These are phyloP conservation scores for Yamadazyma sp. DNA, from an alignment of 1,139 yeast genomes.

Conservation along the genomic window DNA sequence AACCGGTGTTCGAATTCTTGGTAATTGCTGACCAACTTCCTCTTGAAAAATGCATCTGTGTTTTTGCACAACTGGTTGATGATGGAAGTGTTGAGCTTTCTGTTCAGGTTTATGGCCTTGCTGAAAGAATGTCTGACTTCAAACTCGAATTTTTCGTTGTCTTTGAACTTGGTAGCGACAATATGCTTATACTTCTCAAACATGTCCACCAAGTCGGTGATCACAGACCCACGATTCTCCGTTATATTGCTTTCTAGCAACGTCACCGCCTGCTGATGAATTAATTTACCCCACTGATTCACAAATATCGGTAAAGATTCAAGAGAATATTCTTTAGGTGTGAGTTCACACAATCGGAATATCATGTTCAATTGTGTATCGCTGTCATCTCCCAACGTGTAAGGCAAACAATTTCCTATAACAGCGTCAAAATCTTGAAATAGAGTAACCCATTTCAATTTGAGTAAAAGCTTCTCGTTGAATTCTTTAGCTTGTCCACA, in stretches of 20 bases:
- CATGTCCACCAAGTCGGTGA: slow-evolving; percentile 1
- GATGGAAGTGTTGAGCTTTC: slow-evolving; percentile 19
- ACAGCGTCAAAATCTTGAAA: slow-evolving; percentile 27
- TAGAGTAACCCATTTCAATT: slow-evolving; percentile 32
- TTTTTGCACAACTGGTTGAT: slow-evolving; percentile 32
- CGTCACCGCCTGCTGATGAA: slow-evolving; percentile 9
- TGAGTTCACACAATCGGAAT: slow-evolving; percentile 19
- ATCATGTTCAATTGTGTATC: slow-evolving; percentile 18
- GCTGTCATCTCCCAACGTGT: slow-evolving; percentile 18
- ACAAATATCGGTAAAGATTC: slow-evolving; percentile 22
- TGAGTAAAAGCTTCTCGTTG: slow-evolving; percentile 19
- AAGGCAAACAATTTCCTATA: slow-evolving; percentile 20
- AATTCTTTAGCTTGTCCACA: slow-evolving; percentile 26
- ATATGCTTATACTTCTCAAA: slow-evolving; percentile 13
- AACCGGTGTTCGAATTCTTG: slow-evolving; percentile 22
- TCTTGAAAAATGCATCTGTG: slow-evolving; percentile 34
- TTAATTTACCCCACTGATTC: slow-evolving; percentile 23
- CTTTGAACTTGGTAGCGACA: slow-evolving; percentile 13
- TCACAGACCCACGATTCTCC: background rate
- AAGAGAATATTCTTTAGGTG: slow-evolving; percentile 18
- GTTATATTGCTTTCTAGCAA: slow-evolving; percentile 6
- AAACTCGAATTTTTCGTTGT: slow-evolving; percentile 25
- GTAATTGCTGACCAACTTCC: slow-evolving; percentile 14
- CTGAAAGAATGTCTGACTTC: slow-evolving; percentile 30
- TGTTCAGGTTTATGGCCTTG: slow-evolving; percentile 22